A percentile compares a stretch with the other conserved stretches of the same genome.
phyloP scores from a whole-genome alignment of 805 yeast genomes.

The Kuraishia ogatae region DNA sequence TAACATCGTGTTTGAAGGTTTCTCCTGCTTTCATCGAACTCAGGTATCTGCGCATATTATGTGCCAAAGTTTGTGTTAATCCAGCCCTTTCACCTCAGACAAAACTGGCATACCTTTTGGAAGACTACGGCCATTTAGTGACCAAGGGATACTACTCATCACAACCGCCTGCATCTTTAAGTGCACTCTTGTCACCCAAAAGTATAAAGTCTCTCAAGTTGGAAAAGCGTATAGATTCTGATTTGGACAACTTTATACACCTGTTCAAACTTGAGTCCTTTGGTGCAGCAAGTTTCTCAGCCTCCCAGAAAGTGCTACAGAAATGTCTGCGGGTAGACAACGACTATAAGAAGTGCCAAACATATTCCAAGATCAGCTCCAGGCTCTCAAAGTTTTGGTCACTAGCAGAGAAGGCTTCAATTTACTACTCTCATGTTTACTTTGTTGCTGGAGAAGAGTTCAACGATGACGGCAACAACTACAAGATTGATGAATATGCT shows the following conservation, averaged over 20 bases:
- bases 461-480: conserved; percentile 8
- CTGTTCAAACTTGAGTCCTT: conserved; percentile 19
- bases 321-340: conserved; percentile 74
- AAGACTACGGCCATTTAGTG: conserved; percentile 14
- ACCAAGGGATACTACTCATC: conserved; percentile 4
- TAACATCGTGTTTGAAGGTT: conserved; percentile 25
- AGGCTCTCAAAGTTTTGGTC: conserved; percentile 32
- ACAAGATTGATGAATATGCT: conserved; percentile 23
- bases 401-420: conserved; percentile 35
- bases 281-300: conserved; percentile 12
- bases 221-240: neutral
- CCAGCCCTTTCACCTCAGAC: conserved; percentile 7
- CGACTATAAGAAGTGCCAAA: conserved; percentile 55
- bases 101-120: conserved; percentile 9
- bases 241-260: conserved; percentile 13
- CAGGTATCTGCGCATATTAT: conserved; percentile 23
- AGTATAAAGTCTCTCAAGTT: neutral
- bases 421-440: conserved; percentile 27
- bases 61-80: conserved; percentile 12
- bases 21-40: conserved; percentile 35
- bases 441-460: conserved; percentile 21
- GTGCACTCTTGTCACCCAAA: neutral
- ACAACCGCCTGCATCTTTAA: neutral
- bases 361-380: conserved; percentile 41
- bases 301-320: conserved; percentile 14